Evolutionary conservation across 164 flowering plant species (phyloP).

Genomic region (Sextonia rubra): DNA sequence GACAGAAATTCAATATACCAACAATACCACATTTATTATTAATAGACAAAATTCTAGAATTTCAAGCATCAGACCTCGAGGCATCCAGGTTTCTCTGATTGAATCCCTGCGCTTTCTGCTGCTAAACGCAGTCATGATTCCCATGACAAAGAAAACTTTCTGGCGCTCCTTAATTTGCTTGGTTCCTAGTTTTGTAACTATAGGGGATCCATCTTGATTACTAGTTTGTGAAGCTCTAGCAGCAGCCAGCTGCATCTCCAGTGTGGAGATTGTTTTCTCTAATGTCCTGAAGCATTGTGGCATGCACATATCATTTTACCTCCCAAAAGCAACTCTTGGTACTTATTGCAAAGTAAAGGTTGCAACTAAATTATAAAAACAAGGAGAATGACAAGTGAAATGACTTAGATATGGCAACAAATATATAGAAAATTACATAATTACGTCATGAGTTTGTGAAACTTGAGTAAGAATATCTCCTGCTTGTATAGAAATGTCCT

Average conservation of each 20-base stretch:
- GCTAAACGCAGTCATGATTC: conserved; percentile 92
- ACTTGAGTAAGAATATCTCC: conserved; percentile 63
- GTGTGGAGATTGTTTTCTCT: conserved; percentile 75
- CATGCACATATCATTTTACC: not conserved
- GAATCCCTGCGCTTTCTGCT: conserved; percentile 90
- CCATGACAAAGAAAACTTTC: conserved; percentile 84
- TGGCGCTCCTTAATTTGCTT: conserved; percentile 39
- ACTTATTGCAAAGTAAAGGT: not conserved
- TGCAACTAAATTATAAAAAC: not conserved
- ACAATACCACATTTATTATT: not conserved
- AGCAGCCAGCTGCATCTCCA: conserved; percentile 81
- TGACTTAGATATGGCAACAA: not conserved
- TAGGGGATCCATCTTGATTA: conserved; percentile 39
- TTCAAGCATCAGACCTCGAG: conserved; percentile 47
- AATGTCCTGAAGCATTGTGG: conserved; percentile 51
- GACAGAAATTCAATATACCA: not conserved
- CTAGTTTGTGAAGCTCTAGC: conserved; percentile 64
- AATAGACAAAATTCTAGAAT: not conserved
- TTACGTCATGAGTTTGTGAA: conserved; percentile 66
- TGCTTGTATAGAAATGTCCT: conserved; percentile 44
- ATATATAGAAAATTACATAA: conserved; percentile 42
- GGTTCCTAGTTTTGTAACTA: conserved; percentile 23
- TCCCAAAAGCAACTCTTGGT: not conserved
- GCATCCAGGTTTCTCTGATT: conserved; percentile 92
- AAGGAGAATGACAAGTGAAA: not conserved